phyloP scores from a whole-genome alignment of 2,329 filamentous ascomycete genomes.

The Pseudocercospora macadamiae region DNA sequence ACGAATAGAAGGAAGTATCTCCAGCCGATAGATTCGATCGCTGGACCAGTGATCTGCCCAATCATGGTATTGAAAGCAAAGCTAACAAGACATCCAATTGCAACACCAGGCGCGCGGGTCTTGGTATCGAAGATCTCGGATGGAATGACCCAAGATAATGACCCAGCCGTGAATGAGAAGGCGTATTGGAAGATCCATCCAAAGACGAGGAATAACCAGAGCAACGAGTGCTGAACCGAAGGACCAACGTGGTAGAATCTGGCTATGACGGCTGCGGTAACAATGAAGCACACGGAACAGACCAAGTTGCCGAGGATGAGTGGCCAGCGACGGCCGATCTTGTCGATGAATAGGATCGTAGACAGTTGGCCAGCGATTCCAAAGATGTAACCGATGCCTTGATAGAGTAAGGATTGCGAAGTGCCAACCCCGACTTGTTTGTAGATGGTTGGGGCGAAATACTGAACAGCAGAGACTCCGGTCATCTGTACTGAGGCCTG shows the following conservation, averaged over 20 bases:
- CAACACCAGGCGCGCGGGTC: slow-evolving; percentile 32
- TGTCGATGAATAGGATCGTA: slow-evolving; percentile 31
- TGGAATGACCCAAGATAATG: slow-evolving; percentile 34
- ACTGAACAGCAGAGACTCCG: slow-evolving; percentile 36
- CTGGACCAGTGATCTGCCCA: slow-evolving; percentile 34
- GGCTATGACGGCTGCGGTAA: slow-evolving; percentile 30
- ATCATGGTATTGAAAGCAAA: slow-evolving; percentile 40
- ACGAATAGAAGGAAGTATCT: slow-evolving; percentile 34
- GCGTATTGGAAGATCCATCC: slow-evolving; percentile 35
- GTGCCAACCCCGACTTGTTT: slow-evolving; percentile 29
- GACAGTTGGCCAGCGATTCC: slow-evolving; percentile 25
- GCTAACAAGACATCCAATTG: slow-evolving; percentile 27
- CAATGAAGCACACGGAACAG: slow-evolving; percentile 29
- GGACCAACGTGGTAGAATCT: slow-evolving; percentile 19
- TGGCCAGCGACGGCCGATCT: slow-evolving; percentile 27
- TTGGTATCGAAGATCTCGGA: slow-evolving; percentile 35
- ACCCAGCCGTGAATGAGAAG: slow-evolving; percentile 29
- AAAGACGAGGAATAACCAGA: slow-evolving; percentile 34
- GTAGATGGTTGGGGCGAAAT: slow-evolving; percentile 35
- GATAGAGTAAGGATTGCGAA: slow-evolving; percentile 24
- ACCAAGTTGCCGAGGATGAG: slow-evolving; percentile 30
- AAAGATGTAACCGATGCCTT: slow-evolving; percentile 30
- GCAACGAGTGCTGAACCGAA: slow-evolving; percentile 21
- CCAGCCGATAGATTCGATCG: slow-evolving; percentile 31
- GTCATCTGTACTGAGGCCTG: slow-evolving; percentile 37